Conservation (phyloP, 2,329 filamentous ascomycete genomes). For the Colletotrichum sp. region DNA sequence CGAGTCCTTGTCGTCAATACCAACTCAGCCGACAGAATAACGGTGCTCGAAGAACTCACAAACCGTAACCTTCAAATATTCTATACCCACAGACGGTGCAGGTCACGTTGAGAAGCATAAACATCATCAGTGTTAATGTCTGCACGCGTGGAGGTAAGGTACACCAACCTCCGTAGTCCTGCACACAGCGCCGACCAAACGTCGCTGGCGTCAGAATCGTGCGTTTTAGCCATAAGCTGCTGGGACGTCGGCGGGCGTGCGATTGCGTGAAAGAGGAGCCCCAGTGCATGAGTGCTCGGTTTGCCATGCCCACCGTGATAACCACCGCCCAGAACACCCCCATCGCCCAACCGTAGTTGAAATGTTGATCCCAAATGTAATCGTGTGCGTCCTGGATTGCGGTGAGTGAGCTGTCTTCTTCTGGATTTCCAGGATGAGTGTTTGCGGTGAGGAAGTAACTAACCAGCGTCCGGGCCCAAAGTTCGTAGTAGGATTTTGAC, state of each 20-base stretch:
- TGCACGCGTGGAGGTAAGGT: not conserved
- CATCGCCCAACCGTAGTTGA: not conserved
- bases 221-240: not conserved
- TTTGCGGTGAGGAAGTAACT: not conserved
- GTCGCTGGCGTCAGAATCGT: not conserved
- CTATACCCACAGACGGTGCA: not conserved
- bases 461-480: not conserved
- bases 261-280: not conserved
- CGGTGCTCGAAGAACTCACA: not conserved
- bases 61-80: not conserved
- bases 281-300: not conserved
- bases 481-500: not conserved
- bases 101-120: accelerated
- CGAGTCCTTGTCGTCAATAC: not conserved
- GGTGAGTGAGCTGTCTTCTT: not conserved
- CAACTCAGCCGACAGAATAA: not conserved
- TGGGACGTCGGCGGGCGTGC: not conserved
- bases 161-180: not conserved
- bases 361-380: not conserved
- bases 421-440: not conserved
- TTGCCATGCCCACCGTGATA: not conserved
- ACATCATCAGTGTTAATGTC: not conserved
- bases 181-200: not conserved
- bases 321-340: not conserved
- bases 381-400: not conserved